These are phyloP conservation scores for Solanum chilense DNA, from an alignment of 257 asterid genomes.

Conservation along the genomic window DNA sequence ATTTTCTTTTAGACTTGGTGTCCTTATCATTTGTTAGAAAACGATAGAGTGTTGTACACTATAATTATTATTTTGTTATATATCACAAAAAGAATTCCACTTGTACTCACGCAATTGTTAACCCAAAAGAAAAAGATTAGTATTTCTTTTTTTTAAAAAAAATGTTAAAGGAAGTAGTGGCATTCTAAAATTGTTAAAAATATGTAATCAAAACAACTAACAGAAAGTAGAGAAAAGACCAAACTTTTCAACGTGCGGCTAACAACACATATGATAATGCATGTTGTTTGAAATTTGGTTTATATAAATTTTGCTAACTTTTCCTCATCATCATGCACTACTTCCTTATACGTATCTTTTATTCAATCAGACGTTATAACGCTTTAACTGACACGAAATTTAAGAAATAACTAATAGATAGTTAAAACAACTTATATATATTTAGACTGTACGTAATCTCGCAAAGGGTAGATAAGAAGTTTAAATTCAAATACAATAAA, in stretches of 20 bases:
- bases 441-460: not conserved
- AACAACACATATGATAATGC: not conserved
- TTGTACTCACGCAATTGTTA: not conserved
- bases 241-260: not conserved
- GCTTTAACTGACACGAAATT: not conserved
- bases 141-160: not conserved
- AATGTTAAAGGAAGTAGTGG: not conserved
- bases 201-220: not conserved
- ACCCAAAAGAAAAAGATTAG: not conserved
- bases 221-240: not conserved
- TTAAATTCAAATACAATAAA: not conserved
- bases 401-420: not conserved
- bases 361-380: not conserved
- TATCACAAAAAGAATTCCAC: not conserved
- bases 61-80: not conserved
- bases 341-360: not conserved
- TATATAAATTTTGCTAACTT: not conserved
- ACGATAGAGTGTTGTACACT: not conserved
- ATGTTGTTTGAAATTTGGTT: not conserved
- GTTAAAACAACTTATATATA: too few species aligned
- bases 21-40: not conserved
- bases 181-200: not conserved
- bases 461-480: not conserved
- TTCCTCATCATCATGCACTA: constrained; percentile 1
- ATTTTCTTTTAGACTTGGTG: not conserved